Evolutionary conservation across 352 stramenopile species (phyloP), one percentile per base, ranked within the genome.

Genomic region (Saprolegnia parasitica): DNA sequence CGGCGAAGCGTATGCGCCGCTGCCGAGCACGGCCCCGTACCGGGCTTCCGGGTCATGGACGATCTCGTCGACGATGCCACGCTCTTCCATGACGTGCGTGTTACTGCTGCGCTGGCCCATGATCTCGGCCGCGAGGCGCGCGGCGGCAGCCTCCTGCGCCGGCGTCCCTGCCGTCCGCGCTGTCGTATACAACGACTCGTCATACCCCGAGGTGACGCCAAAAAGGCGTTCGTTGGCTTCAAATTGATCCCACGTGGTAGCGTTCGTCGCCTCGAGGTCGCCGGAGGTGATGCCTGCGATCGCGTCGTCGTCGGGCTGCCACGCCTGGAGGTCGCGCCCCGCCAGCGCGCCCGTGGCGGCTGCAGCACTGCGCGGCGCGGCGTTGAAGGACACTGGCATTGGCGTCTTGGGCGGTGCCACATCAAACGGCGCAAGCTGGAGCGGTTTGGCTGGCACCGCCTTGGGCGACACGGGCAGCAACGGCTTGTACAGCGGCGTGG

Each of bases 101-200:
- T 96, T 96, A 8, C 11, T 37, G 42, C 65, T 73, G 57, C 73
- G 71, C 1, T 73, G 56, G 45, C 77, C 78, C 71, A 96, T 78
- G 72, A 97, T 97, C 71, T 96, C 82, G 37, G 61, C 71, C 1
- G 90, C 90, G 42, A 96, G 78, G n/a, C 81, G 71, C 65, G 93
- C 86, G 5, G 90, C 90, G 32, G 81, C 72, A 0, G 61, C 56
- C 35, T 79, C 46, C 71, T 94, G 80, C 23, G 68, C 65, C 6
- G 67, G 47, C 56, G 89, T 85, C 11, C 56, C 70, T 45, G 79
- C 84, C 58, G 95, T 81, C 23, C 95, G 75, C 60, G 74, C 58
- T 5, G 89, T 97, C 0, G 90, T 97, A 74, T 97, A 97, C 13
- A 96, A 63, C 75, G 88, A 94, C 71, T 97, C 90, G 71, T 97